These are phyloP conservation scores for Blastobotrys indianensis DNA, from an alignment of 1,139 yeast genomes.

Conservation along the genomic window DNA sequence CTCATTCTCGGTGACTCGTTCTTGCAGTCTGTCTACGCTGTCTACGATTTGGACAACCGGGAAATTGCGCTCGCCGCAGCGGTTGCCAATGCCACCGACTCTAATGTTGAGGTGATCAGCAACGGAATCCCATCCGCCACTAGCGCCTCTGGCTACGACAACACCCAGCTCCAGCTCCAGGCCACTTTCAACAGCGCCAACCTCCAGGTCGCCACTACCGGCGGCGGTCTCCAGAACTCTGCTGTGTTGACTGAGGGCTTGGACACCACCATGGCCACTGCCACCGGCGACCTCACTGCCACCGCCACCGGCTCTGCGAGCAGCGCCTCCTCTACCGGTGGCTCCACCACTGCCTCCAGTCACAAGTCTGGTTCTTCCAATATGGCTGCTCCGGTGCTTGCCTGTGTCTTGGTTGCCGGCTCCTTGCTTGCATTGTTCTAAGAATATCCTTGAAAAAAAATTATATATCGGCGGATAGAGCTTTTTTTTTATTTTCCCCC, in stretches of 20 bases:
- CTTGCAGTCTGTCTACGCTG: slow-evolving; percentile 60
- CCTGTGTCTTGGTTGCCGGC: neutral
- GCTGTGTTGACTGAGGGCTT: slow-evolving; percentile 1
- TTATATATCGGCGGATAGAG: neutral
- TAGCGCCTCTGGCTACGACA: slow-evolving; percentile 24
- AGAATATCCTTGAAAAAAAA: neutral
- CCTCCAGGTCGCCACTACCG: neutral
- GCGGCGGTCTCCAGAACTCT: neutral
- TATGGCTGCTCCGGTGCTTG: neutral
- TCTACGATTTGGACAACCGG: slow-evolving; percentile 58
- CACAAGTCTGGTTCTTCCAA: neutral
- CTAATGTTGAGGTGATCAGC: slow-evolving; percentile 24
- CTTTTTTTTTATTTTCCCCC: slow-evolving; percentile 4
- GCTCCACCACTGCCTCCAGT: neutral
- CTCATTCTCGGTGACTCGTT: slow-evolving; percentile 59
- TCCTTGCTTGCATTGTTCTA: slow-evolving; percentile 1
- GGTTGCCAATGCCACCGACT: slow-evolving; percentile 19
- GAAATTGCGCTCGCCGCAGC: slow-evolving; percentile 67
- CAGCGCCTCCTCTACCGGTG: slow-evolving; percentile 1
- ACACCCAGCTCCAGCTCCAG: slow-evolving; percentile 14
- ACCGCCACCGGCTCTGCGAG: neutral
- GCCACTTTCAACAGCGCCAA: slow-evolving; percentile 5
- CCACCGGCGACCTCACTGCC: slow-evolving; percentile 2
- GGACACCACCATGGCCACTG: neutral
- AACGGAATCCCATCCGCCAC: slow-evolving; percentile 28